Evolutionary conservation across 257 asterid genomes (phyloP).

Genomic region (Petrea volubilis): DNA sequence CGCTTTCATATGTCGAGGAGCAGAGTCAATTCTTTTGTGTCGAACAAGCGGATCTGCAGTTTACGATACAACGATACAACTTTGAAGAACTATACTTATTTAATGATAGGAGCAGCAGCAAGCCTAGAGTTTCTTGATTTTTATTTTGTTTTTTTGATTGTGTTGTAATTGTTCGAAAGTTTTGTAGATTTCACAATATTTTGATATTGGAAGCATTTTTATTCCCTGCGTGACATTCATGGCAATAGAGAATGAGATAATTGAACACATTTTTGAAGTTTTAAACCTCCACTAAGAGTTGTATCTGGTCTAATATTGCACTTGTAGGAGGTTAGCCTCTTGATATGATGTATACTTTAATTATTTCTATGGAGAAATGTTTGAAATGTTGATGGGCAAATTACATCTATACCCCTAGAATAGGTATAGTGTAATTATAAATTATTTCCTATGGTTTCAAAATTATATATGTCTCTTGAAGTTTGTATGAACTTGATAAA

Average conservation of each 20-base stretch:
- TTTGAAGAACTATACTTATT: not conserved
- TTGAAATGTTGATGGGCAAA: too few relatives aligned
- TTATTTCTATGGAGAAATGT: too few relatives aligned
- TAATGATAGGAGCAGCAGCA: not conserved
- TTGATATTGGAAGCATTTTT: not conserved
- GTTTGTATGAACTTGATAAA: too few relatives aligned
- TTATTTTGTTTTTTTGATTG: not conserved
- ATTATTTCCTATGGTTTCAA: too few relatives aligned
- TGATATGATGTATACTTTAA: too few relatives aligned
- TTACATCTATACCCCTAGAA: too few relatives aligned
- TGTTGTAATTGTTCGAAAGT: not conserved
- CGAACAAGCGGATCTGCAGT: not conserved
- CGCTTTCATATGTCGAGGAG: not conserved
- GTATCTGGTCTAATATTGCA: too few relatives aligned
- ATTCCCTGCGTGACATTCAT: not conserved
- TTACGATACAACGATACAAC: not conserved
- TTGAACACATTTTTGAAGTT: not conserved
- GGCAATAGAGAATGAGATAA: not conserved
- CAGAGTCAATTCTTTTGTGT: too few relatives aligned
- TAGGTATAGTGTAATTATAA: too few relatives aligned
- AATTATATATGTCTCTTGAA: too few relatives aligned
- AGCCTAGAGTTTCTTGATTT: not conserved
- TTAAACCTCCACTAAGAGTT: too few relatives aligned
- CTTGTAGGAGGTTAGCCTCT: too few relatives aligned
- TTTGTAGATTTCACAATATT: not conserved